A percentile compares a stretch with the other conserved stretches of the same genome.
Evolutionary conservation across 2,329 filamentous ascomycete species (phyloP).

Genomic region (Botrytis pseudocinerea): DNA sequence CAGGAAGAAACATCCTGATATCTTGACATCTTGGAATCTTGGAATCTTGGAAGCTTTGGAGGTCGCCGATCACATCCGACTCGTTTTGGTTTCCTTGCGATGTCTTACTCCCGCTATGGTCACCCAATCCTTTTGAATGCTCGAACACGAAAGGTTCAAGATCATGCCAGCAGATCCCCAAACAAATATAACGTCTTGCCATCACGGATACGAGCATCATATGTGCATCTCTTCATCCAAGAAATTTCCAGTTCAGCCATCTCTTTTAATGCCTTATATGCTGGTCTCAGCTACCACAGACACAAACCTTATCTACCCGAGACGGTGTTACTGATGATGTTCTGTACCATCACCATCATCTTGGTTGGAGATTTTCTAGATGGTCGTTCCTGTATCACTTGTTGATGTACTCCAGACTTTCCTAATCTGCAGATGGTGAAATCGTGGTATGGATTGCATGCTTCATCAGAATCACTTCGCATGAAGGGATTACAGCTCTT

Average conservation of each 20-base stretch:
- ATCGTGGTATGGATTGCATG: conserved; percentile 25
- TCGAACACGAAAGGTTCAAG: conserved; percentile 19
- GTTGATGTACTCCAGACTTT: conserved; percentile 22
- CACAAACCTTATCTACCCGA: conserved; percentile 18
- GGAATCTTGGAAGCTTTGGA: conserved; percentile 1
- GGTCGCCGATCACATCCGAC: conserved; percentile 10
- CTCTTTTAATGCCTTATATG: conserved; percentile 21
- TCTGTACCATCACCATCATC: conserved; percentile 17
- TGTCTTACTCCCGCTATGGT: conserved; percentile 22
- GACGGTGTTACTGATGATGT: conserved; percentile 15
- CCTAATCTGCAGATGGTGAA: conserved; percentile 19
- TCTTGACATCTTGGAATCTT: neutral
- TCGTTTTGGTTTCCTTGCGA: conserved; percentile 19
- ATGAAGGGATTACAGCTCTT: neutral
- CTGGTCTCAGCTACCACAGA: conserved; percentile 14
- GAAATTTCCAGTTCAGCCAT: conserved; percentile 18
- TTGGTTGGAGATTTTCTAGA: conserved; percentile 24
- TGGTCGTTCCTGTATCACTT: conserved; percentile 18
- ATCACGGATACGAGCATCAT: conserved; percentile 20
- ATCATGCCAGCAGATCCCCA: conserved; percentile 19
- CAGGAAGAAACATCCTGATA: neutral
- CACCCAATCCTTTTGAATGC: conserved; percentile 3
- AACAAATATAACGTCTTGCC: conserved; percentile 25
- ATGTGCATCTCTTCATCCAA: conserved; percentile 16
- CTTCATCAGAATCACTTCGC: conserved; percentile 20